A percentile compares a stretch with the other conserved stretches of the same genome.
These are phyloP conservation scores for Aureobasidium sp. DNA, from an alignment of 2,329 filamentous ascomycete species.

Conservation along the genomic window DNA sequence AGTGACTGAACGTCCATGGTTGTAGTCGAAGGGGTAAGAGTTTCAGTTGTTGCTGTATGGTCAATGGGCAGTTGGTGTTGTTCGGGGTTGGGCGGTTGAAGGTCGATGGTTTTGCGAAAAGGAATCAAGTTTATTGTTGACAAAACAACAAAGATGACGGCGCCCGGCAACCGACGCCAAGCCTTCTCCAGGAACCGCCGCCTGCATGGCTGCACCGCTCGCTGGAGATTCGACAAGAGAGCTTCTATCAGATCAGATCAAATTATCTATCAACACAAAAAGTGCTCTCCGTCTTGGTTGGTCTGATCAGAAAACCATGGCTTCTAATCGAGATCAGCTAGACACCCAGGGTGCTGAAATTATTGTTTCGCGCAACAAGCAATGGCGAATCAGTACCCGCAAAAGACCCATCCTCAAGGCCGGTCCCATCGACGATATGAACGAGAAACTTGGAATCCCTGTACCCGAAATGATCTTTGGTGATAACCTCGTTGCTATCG, in stretches of 20 bases:
- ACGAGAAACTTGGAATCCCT: constrained; percentile 68
- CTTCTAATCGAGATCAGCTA: constrained; percentile 43
- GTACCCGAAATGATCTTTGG: constrained; percentile 99
- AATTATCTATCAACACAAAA: background rate
- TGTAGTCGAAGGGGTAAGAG: background rate
- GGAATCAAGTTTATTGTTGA: constrained; percentile 4
- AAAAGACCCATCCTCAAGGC: constrained; percentile 95
- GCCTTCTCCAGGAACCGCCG: background rate
- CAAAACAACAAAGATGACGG: constrained; percentile 1
- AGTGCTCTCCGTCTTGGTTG: background rate
- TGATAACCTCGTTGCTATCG: constrained; percentile 74
- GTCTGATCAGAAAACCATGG: constrained; percentile 18
- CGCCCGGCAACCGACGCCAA: constrained; percentile 7
- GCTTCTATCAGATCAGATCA: background rate
- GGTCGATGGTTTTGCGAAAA: background rate
- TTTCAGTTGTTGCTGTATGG: background rate
- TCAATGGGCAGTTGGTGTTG: background rate
- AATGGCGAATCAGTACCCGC: constrained; percentile 57
- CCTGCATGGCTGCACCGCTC: background rate
- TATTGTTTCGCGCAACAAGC: constrained; percentile 21
- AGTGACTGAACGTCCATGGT: constrained; percentile 66
- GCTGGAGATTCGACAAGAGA: background rate
- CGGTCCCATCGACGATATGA: constrained; percentile 80
- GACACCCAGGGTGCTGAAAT: constrained; percentile 13
- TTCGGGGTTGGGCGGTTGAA: background rate